Evolutionary conservation across 805 yeast species (phyloP), one percentile per base, ranked within the genome.

Genomic region (Yarrowia keelungensis): DNA sequence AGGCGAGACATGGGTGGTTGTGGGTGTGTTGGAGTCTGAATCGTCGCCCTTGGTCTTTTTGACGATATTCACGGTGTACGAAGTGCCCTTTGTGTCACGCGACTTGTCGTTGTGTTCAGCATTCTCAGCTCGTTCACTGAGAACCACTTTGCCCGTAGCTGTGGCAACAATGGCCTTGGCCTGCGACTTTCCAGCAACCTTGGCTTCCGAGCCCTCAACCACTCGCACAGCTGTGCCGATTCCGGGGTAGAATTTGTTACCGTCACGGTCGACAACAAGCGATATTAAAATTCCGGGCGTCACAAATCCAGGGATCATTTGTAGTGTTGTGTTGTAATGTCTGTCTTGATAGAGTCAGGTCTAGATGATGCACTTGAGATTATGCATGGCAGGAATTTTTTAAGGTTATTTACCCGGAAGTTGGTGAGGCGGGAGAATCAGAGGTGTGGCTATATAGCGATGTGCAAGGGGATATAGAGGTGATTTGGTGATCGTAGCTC

Each of bases 271-370:
- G 1, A 74, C 71, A 4, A 78, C 68, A 9, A 95, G 93, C 19
- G 87, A 83, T 32, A 92, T 81, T 50, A 88, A 84, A 73, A 92
- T 97, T 0, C 97, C 97, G 0, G 97, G 97, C n/a, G 88, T 81
- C 2, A 84, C 91, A 45, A 76, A 75, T 41, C 80, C 78, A 22
- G 89, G 88, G 56, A 83, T 42, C 62, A 54, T 66, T 16, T 16
- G 16, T 32, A 11, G 39, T 32, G 50, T 39, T 8, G 35, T 32
- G 15, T 15, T 35, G 5, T 10, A 8, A 36, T 32, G 22, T 10
- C 8, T 1, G 14, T 51, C 22, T 32, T 50, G 0, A 41, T 51
- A 22, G n/a, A 12, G 41, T 36, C 26, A 15, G 35, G 12, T 22
- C 16, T 41, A 43, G 16, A 19, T 26, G 26, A 22, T n/a, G 56